Conservation (phyloP, 257 asterid genomes). For the Orobanche coerulescens region DNA sequence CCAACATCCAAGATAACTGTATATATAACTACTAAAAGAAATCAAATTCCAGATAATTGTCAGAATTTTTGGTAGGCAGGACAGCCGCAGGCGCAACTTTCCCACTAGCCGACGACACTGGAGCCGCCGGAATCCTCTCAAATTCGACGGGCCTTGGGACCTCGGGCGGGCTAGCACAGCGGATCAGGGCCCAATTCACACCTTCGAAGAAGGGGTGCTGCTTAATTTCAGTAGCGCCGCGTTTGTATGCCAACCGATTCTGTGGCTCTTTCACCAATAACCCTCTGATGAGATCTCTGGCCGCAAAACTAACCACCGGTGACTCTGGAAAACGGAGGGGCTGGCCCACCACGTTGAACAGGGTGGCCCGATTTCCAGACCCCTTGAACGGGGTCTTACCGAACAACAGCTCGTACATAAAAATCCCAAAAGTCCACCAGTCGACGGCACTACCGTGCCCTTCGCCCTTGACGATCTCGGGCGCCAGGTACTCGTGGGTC, state of each 20-base stretch:
- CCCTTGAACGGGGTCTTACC: conserved; percentile 74
- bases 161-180: conserved; percentile 67
- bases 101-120: conserved; percentile 24
- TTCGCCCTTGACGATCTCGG: conserved; percentile 58
- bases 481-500: conserved; percentile 64
- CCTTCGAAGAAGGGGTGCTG: conserved; percentile 74
- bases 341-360: conserved; percentile 60
- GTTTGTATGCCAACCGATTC: conserved; percentile 54
- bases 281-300: conserved; percentile 58
- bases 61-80: conserved; percentile 34
- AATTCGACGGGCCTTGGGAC: conserved; percentile 52
- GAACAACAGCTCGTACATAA: conserved; percentile 49
- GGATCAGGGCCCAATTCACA: conserved; percentile 71
- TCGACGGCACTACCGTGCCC: conserved; percentile 78
- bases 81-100: conserved; percentile 39
- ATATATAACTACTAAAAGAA: conserved; percentile 45
- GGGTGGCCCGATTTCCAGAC: conserved; percentile 58
- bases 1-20: too few relatives aligned
- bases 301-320: conserved; percentile 61
- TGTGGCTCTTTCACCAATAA: conserved; percentile 62
- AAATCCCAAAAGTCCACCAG: conserved; percentile 73
- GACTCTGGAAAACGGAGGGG: conserved; percentile 66
- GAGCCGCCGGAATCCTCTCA: conserved; percentile 38
- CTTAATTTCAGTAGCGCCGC: conserved; percentile 62
- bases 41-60: conserved; percentile 70